Base-by-base conservation (phyloP, 345 rosid species). In the Clausena lansium region DNA sequence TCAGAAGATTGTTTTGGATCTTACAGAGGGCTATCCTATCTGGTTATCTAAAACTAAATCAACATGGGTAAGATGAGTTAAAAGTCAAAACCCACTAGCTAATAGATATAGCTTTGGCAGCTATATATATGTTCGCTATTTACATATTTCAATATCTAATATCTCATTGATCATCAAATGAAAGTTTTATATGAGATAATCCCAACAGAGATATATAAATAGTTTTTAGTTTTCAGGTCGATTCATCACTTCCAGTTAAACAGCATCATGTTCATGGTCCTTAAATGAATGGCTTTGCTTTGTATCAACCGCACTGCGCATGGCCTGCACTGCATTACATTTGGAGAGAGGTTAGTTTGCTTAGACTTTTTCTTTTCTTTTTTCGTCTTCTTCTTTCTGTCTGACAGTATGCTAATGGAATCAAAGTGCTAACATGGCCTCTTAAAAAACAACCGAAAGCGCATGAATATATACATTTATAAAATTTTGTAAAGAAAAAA, bases 21-120 rank as follows among this genome's bases (percentile, higher is more conserved):
- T 35, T n/a, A 72, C 64, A 73, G 36, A 30, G n/a, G 7, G 7
- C 36, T 36, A 36, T 15, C 35, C 54, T 60, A 27, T 11, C 47
- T 58, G 17, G 45, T 59, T 24, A 73, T 76, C 73, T 67, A 67
- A 60, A 50, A 33, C n/a, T 25, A 17, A 15, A 66, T 68, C 36
- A 39, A 52, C 59, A 45, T 30, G 2, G 32, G n/a, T 24, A 76
- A 24, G 32, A 59, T 24, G 55, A 68, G 50, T 69, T 9, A 58
- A 39, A 27, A 32, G 28, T 30, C 30, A 6, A 19, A 52, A 17
- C 6, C 7, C 57, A 52, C 22, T 52, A 52, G 57, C 57, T 52
- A 52, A 52, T 52, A 17, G 57, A 45, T 45, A 45, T 67, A 65
- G 59, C 58, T 33, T 47, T 54, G 45, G 54, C 32, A 72, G n/a